Percentiles rank a stretch among this genome's conserved stretches.
These are phyloP conservation scores for Tolypocladium inflatum DNA, from an alignment of 2,329 filamentous ascomycete species.

Conservation along the genomic window DNA sequence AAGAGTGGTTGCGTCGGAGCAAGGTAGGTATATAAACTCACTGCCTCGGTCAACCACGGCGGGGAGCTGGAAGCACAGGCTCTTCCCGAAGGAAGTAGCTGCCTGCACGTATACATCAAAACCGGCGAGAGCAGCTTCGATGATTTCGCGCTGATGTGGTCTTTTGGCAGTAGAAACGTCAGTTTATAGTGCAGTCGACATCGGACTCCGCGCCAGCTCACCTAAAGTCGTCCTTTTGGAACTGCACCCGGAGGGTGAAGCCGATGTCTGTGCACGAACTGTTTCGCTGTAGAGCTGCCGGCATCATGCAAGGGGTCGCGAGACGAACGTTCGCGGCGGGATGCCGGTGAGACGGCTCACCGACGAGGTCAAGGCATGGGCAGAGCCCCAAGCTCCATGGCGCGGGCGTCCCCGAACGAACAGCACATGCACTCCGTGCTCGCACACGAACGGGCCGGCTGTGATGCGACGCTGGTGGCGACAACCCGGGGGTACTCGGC, in stretches of 20 bases:
- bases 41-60: conserved; percentile 81
- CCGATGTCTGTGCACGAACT: conserved; percentile 55
- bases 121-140: conserved; percentile 68
- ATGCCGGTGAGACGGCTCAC: not conserved
- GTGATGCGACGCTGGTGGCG: not conserved
- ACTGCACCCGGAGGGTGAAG: conserved; percentile 64
- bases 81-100: conserved; percentile 85
- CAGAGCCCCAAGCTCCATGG: not conserved
- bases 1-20: no score
- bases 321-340: not conserved
- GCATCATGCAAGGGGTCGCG: conserved; percentile 19
- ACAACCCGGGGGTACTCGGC: not conserved
- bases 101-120: conserved; percentile 93
- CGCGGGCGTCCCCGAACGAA: not conserved
- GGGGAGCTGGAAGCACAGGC: conserved; percentile 84
- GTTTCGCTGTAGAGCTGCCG: conserved; percentile 29
- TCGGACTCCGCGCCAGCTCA: conserved; percentile 20
- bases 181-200: not conserved
- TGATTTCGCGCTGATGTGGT: conserved; percentile 80
- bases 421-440: not conserved
- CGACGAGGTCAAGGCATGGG: not conserved
- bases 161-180: conserved; percentile 28
- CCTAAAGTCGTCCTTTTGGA: conserved; percentile 67
- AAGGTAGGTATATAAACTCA: conserved; percentile 32
- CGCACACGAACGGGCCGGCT: not conserved